These are phyloP conservation scores for Aspergillus udagawae DNA, from an alignment of 2,329 filamentous ascomycete genomes.

Conservation along the genomic window DNA sequence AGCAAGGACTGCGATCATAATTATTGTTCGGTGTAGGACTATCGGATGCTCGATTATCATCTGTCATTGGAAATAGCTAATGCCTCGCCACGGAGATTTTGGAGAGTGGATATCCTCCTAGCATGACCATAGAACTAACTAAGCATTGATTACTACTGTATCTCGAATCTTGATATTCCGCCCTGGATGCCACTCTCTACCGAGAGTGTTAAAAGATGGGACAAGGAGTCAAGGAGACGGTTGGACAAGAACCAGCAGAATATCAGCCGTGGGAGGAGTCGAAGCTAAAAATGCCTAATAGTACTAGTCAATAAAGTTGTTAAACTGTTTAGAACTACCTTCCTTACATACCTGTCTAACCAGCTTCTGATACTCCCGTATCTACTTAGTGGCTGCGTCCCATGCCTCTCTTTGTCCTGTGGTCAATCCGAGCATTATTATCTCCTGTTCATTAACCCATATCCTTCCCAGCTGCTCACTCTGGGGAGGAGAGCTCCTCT, in stretches of 20 bases:
- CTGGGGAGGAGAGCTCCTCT: not conserved
- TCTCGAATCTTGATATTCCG: not conserved
- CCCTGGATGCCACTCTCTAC: not conserved
- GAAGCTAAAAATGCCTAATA: not conserved
- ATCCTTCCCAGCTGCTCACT: not conserved
- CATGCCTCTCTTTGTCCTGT: not conserved
- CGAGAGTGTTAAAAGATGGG: not conserved
- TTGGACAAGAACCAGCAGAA: conserved; percentile 15
- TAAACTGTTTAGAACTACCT: not conserved
- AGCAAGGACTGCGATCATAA: not conserved
- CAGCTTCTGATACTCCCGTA: not conserved
- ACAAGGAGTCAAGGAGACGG: not conserved
- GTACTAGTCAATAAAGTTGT: not conserved
- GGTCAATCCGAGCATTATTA: not conserved
- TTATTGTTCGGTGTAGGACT: not conserved
- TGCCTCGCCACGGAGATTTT: not conserved
- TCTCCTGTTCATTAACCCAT: not conserved
- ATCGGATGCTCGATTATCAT: not conserved
- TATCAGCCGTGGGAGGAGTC: conserved; percentile 6
- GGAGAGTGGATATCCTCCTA: not conserved
- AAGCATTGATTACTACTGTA: not conserved
- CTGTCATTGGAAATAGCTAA: not conserved
- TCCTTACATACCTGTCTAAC: not conserved
- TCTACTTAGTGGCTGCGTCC: no score
- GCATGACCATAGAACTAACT: not conserved